Conservation (phyloP, 352 stramenopile genomes). For the Elongisporangium prolatum region DNA sequence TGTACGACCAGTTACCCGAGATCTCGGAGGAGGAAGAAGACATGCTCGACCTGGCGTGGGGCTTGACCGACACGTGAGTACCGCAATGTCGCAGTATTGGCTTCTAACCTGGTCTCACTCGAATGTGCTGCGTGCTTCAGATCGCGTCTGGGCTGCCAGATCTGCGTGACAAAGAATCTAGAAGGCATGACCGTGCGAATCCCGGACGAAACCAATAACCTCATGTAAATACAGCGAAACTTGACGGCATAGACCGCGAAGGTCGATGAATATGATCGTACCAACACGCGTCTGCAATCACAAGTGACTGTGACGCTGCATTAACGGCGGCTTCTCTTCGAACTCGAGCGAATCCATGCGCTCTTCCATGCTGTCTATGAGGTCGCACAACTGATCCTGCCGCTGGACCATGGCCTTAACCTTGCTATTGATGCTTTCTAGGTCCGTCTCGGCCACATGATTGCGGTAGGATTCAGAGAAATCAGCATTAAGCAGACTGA, state of each 20-base stretch:
- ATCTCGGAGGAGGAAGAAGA: slow-evolving; percentile 93
- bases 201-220: slow-evolving; percentile 85
- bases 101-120: background rate
- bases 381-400: slow-evolving; percentile 38
- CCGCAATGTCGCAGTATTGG: background rate
- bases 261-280: background rate
- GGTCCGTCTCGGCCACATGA: slow-evolving; percentile 54
- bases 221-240: slow-evolving; percentile 62
- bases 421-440: slow-evolving; percentile 72
- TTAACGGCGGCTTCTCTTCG: background rate
- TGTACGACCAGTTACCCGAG: slow-evolving; percentile 84
- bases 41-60: slow-evolving; percentile 94
- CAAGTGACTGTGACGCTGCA: background rate
- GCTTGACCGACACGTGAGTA: slow-evolving; percentile 90
- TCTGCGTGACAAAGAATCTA: slow-evolving; percentile 84
- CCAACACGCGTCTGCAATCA: background rate
- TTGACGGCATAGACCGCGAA: background rate
- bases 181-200: slow-evolving; percentile 85
- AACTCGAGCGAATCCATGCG: slow-evolving; percentile 12
- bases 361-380: slow-evolving; percentile 42
- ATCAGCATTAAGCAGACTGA: slow-evolving; percentile 87
- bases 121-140: slow-evolving; percentile 9
- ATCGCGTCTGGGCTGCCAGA: slow-evolving; percentile 89
- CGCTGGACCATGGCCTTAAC: slow-evolving; percentile 51
- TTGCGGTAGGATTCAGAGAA: slow-evolving; percentile 73